Conservation (phyloP, 225 moss, liverwort and hornwort species). For the Lunularia cruciata region DNA sequence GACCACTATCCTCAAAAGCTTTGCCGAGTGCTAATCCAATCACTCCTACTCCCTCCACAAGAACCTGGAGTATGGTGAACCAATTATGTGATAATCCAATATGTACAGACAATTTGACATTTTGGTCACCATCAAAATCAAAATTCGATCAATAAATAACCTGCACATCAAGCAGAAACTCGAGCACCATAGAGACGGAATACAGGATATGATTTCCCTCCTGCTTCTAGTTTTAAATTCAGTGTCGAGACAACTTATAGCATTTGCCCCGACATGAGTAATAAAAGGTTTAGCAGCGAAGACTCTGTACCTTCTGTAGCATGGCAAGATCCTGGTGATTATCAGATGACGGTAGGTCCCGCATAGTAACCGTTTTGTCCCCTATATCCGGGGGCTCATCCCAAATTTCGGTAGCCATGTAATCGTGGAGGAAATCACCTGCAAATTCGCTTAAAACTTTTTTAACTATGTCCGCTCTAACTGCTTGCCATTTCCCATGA, state of each 20-base stretch:
- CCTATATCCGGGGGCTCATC: conserved; percentile 63
- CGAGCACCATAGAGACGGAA: too few species aligned
- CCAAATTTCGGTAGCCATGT: conserved; percentile 74
- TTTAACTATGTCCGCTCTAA: conserved; percentile 38
- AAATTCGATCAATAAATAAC: too few species aligned
- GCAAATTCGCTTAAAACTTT: conserved; percentile 57
- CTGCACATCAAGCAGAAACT: too few species aligned
- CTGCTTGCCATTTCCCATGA: conserved; percentile 53
- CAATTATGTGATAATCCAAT: too few species aligned
- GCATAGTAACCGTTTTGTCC: conserved; percentile 25
- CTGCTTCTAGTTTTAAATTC: too few species aligned
- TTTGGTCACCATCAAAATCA: too few species aligned
- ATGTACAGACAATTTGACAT: too few species aligned
- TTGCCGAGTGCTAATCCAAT: conserved; percentile 72
- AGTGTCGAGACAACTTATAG: too few species aligned
- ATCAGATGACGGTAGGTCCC: conserved; percentile 48
- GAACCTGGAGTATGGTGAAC: conserved; percentile 48
- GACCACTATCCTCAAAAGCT: conserved; percentile 71
- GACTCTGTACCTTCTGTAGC: conserved; percentile 98
- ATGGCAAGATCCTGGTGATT: conserved; percentile 73
- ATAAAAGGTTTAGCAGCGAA: too few species aligned
- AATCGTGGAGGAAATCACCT: conserved; percentile 77
- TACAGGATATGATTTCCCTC: too few species aligned
- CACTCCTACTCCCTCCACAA: conserved; percentile 89
- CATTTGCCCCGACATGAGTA: too few species aligned